These are phyloP conservation scores for Fusarium nelsonii DNA, from an alignment of 2,329 filamentous ascomycete genomes.

Conservation along the genomic window DNA sequence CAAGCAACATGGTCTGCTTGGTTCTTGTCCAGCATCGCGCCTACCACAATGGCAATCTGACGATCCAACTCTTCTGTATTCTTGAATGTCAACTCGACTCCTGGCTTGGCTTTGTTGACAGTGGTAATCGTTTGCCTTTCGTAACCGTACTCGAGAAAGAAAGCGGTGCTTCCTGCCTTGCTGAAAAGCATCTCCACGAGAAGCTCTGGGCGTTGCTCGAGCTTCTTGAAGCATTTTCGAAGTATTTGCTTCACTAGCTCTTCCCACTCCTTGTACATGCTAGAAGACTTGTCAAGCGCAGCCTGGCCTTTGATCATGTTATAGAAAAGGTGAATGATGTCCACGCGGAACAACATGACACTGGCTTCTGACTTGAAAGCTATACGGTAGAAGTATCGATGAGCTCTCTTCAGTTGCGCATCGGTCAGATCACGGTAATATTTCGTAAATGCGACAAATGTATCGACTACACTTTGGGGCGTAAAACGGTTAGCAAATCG, in stretches of 20 bases:
- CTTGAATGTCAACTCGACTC: constrained; percentile 86
- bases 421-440: constrained; percentile 85
- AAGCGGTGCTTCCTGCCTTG: constrained; percentile 85
- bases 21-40: constrained; percentile 82
- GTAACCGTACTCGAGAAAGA: constrained; percentile 90
- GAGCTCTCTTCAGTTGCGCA: constrained; percentile 87
- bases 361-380: constrained; percentile 95
- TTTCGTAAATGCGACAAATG: constrained; percentile 82
- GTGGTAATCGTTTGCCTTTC: constrained; percentile 82
- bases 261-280: constrained; percentile 89
- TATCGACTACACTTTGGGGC: constrained; percentile 87
- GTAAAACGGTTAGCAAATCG: constrained; percentile 85
- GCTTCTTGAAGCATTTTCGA: constrained; percentile 83
- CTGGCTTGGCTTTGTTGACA: constrained; percentile 72
- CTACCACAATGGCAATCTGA: constrained; percentile 83
- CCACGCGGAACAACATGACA: constrained; percentile 88
- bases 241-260: constrained; percentile 88
- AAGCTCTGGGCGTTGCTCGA: constrained; percentile 86
- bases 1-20: constrained; percentile 82
- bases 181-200: constrained; percentile 95
- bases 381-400: constrained; percentile 93
- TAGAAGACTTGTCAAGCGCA: constrained; percentile 73
- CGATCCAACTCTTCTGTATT: constrained; percentile 74
- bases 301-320: constrained; percentile 92
- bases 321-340: constrained; percentile 89